Conservation (phyloP, 768 basidiomycete species). For the Boletus eberwhitei region DNA sequence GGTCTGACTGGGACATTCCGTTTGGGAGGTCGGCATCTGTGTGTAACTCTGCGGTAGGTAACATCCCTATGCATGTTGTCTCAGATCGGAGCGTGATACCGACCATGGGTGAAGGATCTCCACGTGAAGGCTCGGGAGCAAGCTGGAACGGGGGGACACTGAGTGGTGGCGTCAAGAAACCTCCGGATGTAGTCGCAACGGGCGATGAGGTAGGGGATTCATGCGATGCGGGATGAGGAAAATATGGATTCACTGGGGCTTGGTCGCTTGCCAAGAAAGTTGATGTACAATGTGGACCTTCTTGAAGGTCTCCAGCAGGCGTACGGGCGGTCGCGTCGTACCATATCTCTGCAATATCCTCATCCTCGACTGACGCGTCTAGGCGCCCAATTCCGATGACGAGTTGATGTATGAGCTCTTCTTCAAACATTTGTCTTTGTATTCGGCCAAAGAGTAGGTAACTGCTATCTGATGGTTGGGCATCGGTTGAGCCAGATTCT, state of each 20-base stretch:
- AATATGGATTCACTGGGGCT: constrained; percentile 47
- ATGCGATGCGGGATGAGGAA: constrained; percentile 40
- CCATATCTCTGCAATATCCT: constrained; percentile 35
- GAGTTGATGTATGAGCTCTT: constrained; percentile 81
- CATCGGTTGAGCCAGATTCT: constrained; percentile 34
- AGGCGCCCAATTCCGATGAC: constrained; percentile 87
- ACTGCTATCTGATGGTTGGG: constrained; percentile 27
- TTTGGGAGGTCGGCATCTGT: constrained; percentile 9
- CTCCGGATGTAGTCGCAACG: constrained; percentile 20
- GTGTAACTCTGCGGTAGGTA: constrained; percentile 6
- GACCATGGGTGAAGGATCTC: constrained; percentile 15
- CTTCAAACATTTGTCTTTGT: constrained; percentile 67
- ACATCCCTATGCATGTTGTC: constrained; percentile 2
- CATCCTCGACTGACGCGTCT: constrained; percentile 38
- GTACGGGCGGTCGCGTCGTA: constrained; percentile 32
- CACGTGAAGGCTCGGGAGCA: constrained; percentile 9
- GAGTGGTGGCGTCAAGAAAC: constrained; percentile 9
- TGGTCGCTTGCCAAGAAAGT: constrained; percentile 6
- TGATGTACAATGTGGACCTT: constrained; percentile 13
- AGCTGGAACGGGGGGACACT: constrained; percentile 16
- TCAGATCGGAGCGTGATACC: constrained; percentile 18
- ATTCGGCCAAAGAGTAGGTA: constrained; percentile 48
- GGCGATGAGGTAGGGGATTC: constrained; percentile 27
- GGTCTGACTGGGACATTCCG: constrained; percentile 17
- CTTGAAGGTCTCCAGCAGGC: constrained; percentile 28